Base-by-base conservation (phyloP, 129 eudicot genomes). In the Arctium lappa region DNA sequence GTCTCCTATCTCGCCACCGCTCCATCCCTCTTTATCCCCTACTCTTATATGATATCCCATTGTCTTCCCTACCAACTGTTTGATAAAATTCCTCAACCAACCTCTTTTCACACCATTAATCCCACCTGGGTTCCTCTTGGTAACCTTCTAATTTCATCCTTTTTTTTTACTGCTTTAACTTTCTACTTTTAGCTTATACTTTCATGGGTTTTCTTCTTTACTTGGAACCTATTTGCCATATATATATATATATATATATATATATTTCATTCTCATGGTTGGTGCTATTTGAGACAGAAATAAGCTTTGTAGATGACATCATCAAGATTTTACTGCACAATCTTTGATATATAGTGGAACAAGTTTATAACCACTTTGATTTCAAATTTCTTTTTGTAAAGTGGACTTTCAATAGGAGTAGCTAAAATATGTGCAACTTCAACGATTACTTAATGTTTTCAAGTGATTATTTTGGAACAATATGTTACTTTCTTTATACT, bases 1-100 rank as follows among this genome's bases (percentile, higher is more conserved):
- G 83, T 79, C 60, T 63, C 69, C 70, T 78, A 40, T 15, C 80
- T 78, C 70, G 6, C 80, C 83, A 73, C 80, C 83, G 79, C 66
- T 84, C 12, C 74, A 11, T 69, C 50, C 27, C 80, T 16, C 5
- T 66, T 3, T 37, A 66, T 16, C 18, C 70, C 53, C 15, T 62
- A 18, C 27, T 60, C 68, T 50, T 76, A 33, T 1, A 22, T 40
- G 68, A 5, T 63, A 56, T 11, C 60, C 5, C 31, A 66, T 13
- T 13, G 12, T 12, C 32, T 9, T 13, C 6, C 74, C 65, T 31
- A 36, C 74, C 33, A 71, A 71, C 83, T 48, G 78, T 48, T 80
- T 42, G 83, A 80, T 72, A 22, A 71, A 80, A 80, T 3, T 30
- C 76, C 82, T 69, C 82, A 69, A 79, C 76, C 68, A 79, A 44